Base-by-base conservation (phyloP, 352 stramenopile genomes). In the Phytophthora ohioensis region DNA sequence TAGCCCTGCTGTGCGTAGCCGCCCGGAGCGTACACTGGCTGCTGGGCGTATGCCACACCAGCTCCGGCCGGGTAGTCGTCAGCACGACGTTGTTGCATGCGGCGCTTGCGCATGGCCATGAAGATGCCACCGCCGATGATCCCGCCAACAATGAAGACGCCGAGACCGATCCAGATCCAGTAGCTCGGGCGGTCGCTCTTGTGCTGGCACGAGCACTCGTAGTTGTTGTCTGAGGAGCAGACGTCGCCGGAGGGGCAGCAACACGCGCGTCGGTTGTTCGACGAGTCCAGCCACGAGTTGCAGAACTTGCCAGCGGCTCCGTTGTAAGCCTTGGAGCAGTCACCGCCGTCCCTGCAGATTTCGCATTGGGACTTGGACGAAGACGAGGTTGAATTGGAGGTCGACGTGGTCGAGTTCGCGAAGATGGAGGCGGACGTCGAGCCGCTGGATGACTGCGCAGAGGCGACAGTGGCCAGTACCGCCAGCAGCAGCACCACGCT, bases 301-400 rank as follows among this genome's bases (percentile, higher is more conserved):
- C 85, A 92, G 66, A 76, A 92, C 56, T 87, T 49, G 9, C 81
- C 85, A 0, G 75, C 65, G 2, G 41, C 49, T 21, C 61, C 75
- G 32, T 88, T 66, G 69, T 83, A 92, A 15, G 82, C 85, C 49
- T 73, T 46, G n/a, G 58, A 70, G 69, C 85, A 92, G 45, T 84
- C 68, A 31, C 69, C 73, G 3, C 71, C 58, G 55, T 88, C 80
- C 27, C 76, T 73, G 59, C 84, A 91, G 58, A 89, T 71, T 66
- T 91, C 76, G 56, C 84, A 90, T 39, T 78, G 53, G 3, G 69
- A 70, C 53, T 66, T 55, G 9, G 64, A 57, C 12, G 55, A 65
- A 63, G 31, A 54, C 17, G 57, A 59, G 0, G 46, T 66, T 11
- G 59, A 65, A 17, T 64, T 73, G 39, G 49, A 54, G 11, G 62